A percentile compares a stretch with the other conserved stretches of the same genome.
phyloP scores from a whole-genome alignment of 768 basidiomycete species.

The Agaricus subrufescens region DNA sequence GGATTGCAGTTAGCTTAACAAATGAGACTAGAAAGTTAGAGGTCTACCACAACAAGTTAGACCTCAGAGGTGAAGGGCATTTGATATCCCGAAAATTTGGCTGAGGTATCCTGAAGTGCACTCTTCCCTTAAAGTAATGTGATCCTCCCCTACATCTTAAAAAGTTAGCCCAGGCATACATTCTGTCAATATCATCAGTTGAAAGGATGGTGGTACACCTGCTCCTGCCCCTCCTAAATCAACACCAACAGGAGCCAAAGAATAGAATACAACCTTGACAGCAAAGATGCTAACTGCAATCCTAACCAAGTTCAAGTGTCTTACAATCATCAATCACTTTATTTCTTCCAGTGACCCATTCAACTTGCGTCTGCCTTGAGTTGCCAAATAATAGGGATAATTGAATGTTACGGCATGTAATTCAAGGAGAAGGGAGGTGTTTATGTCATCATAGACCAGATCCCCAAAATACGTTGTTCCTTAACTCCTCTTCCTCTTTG shows the following conservation, averaged over 20 bases:
- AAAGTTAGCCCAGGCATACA: constrained; percentile 62
- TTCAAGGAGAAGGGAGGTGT: constrained; percentile 56
- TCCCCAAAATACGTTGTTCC: constrained; percentile 71
- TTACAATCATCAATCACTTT: constrained; percentile 50
- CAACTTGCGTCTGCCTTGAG: constrained; percentile 70
- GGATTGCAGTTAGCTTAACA: neutral
- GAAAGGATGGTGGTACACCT: constrained; percentile 24
- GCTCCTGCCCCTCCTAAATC: no score
- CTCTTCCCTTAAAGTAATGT: constrained; percentile 67
- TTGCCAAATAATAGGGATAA: constrained; percentile 62
- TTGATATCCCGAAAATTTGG: constrained; percentile 68
- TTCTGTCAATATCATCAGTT: constrained; percentile 65
- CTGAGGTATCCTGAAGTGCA: constrained; percentile 72
- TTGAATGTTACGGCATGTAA: constrained; percentile 63
- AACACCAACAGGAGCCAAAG: constrained; percentile 14
- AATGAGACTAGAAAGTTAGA: neutral
- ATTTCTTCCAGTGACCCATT: constrained; percentile 63
- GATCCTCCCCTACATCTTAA: constrained; percentile 72
- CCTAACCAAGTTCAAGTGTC: constrained; percentile 68
- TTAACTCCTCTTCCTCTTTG: constrained; percentile 50
- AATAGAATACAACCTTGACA: constrained; percentile 50
- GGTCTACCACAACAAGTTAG: constrained; percentile 67
- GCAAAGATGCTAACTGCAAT: constrained; percentile 61
- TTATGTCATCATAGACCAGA: constrained; percentile 64
- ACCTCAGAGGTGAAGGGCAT: constrained; percentile 58